Evolutionary conservation across 2,329 filamentous ascomycete genomes (phyloP).

Genomic region (Colletotrichum abscissum): DNA sequence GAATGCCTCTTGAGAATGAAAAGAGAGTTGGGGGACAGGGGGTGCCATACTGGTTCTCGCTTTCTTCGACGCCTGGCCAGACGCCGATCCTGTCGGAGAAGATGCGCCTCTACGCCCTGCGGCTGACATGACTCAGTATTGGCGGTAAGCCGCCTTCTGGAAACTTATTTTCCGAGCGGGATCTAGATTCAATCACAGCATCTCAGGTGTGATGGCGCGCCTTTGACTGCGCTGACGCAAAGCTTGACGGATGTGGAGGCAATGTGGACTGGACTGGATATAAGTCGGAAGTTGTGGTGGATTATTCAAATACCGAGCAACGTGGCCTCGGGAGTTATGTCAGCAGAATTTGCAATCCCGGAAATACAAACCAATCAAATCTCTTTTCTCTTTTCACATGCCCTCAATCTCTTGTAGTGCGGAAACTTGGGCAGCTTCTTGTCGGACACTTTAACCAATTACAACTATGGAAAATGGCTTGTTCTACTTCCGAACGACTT

Average conservation of each 20-base stretch:
- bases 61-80: not conserved
- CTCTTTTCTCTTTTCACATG: not conserved
- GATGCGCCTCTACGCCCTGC: constrained; percentile 8
- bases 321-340: not conserved
- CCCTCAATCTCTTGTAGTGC: not conserved
- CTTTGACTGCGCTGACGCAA: not conserved
- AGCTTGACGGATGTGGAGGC: not conserved
- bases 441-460: not conserved
- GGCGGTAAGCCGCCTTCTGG: not conserved
- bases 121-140: constrained; percentile 1
- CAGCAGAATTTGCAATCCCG: not conserved
- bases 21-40: not conserved
- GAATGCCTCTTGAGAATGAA: not conserved
- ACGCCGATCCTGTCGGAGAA: not conserved
- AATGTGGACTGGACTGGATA: not conserved
- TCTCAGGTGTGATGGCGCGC: too few relatives aligned
- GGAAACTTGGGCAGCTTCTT: not conserved
- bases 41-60: constrained; percentile 31
- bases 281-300: constrained; percentile 10
- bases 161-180: not conserved
- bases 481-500: not conserved
- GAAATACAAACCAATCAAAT: not conserved
- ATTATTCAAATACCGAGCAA: not conserved
- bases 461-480: not conserved
- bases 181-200: not conserved